Conservation (phyloP, 1,284 basidiomycete genomes). For the Rhodofomes roseus region DNA sequence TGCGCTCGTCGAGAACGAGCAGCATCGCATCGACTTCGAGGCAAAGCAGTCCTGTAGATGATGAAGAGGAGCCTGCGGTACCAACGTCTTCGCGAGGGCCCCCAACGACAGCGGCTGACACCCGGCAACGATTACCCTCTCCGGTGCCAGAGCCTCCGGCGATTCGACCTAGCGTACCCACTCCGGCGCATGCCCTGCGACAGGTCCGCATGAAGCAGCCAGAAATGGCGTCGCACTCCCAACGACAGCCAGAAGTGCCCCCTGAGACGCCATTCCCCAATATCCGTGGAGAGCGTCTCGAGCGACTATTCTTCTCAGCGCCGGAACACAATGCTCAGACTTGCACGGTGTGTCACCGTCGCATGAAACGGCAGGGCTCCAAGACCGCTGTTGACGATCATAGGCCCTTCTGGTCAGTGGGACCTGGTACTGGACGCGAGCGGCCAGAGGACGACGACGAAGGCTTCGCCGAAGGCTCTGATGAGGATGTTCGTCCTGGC, state of each 20-base stretch:
- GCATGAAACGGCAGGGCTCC: conserved; percentile 17
- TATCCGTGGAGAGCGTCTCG: conserved; percentile 72
- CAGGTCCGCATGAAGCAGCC: conserved; percentile 5
- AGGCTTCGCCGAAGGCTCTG: conserved; percentile 46
- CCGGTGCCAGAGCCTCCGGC: not conserved
- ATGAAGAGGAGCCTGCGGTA: not conserved
- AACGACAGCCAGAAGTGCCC: conserved; percentile 5
- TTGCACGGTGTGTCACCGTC: conserved; percentile 61
- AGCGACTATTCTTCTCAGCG: conserved; percentile 77
- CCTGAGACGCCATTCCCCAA: conserved; percentile 67
- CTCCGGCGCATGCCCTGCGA: conserved; percentile 28
- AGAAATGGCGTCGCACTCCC: not conserved
- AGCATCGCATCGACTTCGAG: not conserved
- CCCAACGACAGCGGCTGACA: no score
- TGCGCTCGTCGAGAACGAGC: not conserved
- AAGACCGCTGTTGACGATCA: conserved; percentile 13
- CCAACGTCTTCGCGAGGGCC: not conserved
- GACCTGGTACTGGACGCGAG: conserved; percentile 3
- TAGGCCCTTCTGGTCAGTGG: conserved; percentile 21
- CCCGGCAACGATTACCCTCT: not conserved
- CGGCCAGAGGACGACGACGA: conserved; percentile 35
- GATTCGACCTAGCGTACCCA: conserved; percentile 25
- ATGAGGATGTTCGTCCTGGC: conserved; percentile 21
- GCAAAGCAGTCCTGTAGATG: not conserved
- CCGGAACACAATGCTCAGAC: conserved; percentile 67